Conservation (phyloP, 805 yeast genomes). For the Suhomyces vadensis region DNA sequence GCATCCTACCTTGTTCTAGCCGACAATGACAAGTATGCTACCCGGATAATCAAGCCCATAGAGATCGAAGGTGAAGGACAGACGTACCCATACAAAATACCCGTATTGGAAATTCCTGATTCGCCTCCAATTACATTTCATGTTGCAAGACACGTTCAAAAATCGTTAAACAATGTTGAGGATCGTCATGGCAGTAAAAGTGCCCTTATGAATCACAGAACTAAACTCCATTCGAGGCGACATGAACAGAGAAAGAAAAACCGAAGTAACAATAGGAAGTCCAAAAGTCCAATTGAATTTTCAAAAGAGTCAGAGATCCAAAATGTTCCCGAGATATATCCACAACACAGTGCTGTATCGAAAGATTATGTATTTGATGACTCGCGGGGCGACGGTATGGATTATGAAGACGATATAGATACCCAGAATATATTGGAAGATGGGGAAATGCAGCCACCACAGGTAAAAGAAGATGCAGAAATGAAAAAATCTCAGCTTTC, state of each 20-base stretch:
- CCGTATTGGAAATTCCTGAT: constrained; percentile 11
- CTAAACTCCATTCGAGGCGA: not conserved
- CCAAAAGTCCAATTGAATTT: not conserved
- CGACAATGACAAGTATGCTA: constrained; percentile 24
- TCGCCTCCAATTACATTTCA: constrained; percentile 37
- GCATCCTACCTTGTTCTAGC: constrained; percentile 25
- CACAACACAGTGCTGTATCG: too few species aligned
- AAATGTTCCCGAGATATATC: too few species aligned
- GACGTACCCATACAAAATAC: constrained; percentile 6
- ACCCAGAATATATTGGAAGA: not conserved
- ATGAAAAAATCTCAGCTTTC: not conserved
- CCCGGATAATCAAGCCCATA: constrained; percentile 21
- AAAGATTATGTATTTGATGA: not conserved
- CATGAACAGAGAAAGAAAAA: not conserved
- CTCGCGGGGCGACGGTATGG: not conserved
- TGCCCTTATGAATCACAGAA: too few species aligned
- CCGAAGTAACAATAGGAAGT: too few species aligned
- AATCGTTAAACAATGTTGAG: constrained; percentile 11
- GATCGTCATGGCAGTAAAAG: not conserved
- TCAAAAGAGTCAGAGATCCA: too few species aligned
- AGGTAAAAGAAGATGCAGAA: not conserved
- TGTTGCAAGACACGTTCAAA: constrained; percentile 23
- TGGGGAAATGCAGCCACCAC: too few species aligned
- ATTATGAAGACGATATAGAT: not conserved
- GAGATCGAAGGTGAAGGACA: not conserved